Percentiles rank a stretch among this genome's conserved stretches.
These are phyloP conservation scores for Periglandula ipomoeae DNA, from an alignment of 2,329 filamentous ascomycete species.

Conservation along the genomic window DNA sequence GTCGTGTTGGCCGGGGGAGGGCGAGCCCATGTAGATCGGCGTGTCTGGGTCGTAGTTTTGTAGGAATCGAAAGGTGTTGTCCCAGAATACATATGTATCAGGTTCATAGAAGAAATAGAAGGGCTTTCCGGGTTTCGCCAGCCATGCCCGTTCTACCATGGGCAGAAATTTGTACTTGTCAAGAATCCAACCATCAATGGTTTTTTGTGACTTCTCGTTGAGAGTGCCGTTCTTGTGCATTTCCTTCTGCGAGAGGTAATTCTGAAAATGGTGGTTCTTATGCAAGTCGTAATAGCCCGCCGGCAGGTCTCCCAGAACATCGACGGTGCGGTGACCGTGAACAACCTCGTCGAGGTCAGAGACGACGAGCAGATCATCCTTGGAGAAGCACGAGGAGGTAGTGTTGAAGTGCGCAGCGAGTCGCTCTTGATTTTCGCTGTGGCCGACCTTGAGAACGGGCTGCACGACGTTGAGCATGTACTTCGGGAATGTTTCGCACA, in stretches of 20 bases:
- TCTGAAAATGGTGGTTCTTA: conserved; percentile 26
- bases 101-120: conserved; percentile 50
- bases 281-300: conserved; percentile 23
- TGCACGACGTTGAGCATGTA: conserved; percentile 22
- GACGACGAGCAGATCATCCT: conserved; percentile 34
- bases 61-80: conserved; percentile 39
- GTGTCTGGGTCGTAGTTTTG: conserved; percentile 34
- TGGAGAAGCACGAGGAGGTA: conserved; percentile 40
- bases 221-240: conserved; percentile 25
- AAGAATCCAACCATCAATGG: conserved; percentile 38
- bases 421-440: conserved; percentile 14
- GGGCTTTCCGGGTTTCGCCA: conserved; percentile 34
- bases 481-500: conserved; percentile 23
- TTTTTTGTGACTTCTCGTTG: conserved; percentile 20
- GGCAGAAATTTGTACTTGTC: conserved; percentile 51
- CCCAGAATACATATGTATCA: conserved; percentile 36
- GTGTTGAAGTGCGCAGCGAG: conserved; percentile 37
- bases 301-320: conserved; percentile 26
- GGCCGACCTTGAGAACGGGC: conserved; percentile 25
- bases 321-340: conserved; percentile 31
- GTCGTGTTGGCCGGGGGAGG: conserved; percentile 31
- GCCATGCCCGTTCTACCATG: conserved; percentile 42
- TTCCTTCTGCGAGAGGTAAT: conserved; percentile 31
- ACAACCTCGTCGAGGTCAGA: conserved; percentile 40
- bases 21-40: conserved; percentile 45